Evolutionary conservation across 2,329 filamentous ascomycete species (phyloP), one percentile per base, ranked within the genome.

Genomic region (Fusarium citri): DNA sequence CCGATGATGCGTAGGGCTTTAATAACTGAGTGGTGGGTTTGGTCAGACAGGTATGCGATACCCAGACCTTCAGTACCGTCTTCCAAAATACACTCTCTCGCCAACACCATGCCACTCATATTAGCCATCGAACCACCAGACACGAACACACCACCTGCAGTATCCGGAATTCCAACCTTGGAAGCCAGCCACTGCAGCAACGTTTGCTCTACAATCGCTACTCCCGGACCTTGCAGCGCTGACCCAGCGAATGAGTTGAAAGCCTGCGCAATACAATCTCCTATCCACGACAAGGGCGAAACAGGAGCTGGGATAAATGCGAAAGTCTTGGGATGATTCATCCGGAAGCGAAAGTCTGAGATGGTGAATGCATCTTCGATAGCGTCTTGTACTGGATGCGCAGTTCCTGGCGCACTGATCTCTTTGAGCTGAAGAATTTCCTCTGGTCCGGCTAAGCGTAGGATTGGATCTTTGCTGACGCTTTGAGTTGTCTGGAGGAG

Each of bases 71-170:
- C 60, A 2, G 45, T 42, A 5, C 47, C 60, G 0, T 62, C 45
- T 8, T 42, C 40, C 23, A 64, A 8, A 31, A 65, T 37, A 1
- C 31, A 40, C 14, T 65, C 61, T 3, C 61, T 64, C 0, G 61
- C 61, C 18, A 64, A 23, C 0, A 64, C 51, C 60, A 64, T 64
- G 1, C 59, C 59, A n/a, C 51, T 65, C 61, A 64, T 65, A 6
- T 64, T 64, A 10, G 61, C 61, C 59, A 64, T 64, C 3, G 61
- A 64, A 1, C 61, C 61, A 11, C 61, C 61, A 3, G 61, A 59
- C 6, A 64, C 59, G 18, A 64, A 64, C 4, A 64, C 20, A 8
- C 61, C 60, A 1, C 61, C 59, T 0, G 61, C 20, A 1, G 59
- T 64, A 12, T 51, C 40, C 41, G 61, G 61, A 34, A 64, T 26